Conservation (phyloP, 2,329 filamentous ascomycete species). For the Penicillium polonicum region DNA sequence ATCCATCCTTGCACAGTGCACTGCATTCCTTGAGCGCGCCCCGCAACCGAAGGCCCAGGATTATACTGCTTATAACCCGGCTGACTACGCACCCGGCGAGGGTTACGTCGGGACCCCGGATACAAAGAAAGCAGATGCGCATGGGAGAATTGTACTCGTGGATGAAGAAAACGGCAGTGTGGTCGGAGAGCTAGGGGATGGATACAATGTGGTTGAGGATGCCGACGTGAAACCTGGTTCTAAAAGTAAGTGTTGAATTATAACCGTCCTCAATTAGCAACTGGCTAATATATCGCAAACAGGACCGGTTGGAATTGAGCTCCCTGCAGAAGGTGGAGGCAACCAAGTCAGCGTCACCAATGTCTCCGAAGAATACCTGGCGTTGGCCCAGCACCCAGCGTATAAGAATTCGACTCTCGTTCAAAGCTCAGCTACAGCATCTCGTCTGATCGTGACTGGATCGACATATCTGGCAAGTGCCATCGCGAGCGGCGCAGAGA, state of each 20-base stretch:
- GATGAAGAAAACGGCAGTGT: slow-evolving; percentile 97
- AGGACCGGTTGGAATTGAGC: slow-evolving; percentile 51
- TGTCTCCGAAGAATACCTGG: slow-evolving; percentile 62
- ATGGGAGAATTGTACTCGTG: slow-evolving; percentile 83
- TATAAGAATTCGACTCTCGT: slow-evolving; percentile 87
- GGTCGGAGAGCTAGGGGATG: slow-evolving; percentile 83
- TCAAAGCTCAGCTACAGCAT: slow-evolving; percentile 81
- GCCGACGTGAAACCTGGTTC: slow-evolving; percentile 75
- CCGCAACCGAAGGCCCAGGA: slow-evolving; percentile 53
- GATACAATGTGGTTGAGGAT: slow-evolving; percentile 77
- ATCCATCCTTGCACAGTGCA: slow-evolving; percentile 96
- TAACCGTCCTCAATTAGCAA: background rate
- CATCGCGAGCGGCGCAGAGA: slow-evolving; percentile 73
- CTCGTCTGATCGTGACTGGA: slow-evolving; percentile 85
- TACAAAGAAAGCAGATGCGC: slow-evolving; percentile 34
- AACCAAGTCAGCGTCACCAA: slow-evolving; percentile 50
- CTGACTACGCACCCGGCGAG: slow-evolving; percentile 74
- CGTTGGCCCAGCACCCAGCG: slow-evolving; percentile 79
- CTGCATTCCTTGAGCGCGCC: slow-evolving; percentile 85
- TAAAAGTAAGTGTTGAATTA: slow-evolving; percentile 67
- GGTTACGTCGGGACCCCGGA: slow-evolving; percentile 59
- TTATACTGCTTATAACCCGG: slow-evolving; percentile 69
- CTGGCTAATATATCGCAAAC: slow-evolving; percentile 10
- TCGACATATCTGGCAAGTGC: slow-evolving; percentile 76
- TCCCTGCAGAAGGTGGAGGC: slow-evolving; percentile 47